Evolutionary conservation across 805 yeast species (phyloP).

Genomic region (Suhomyces prunicola): DNA sequence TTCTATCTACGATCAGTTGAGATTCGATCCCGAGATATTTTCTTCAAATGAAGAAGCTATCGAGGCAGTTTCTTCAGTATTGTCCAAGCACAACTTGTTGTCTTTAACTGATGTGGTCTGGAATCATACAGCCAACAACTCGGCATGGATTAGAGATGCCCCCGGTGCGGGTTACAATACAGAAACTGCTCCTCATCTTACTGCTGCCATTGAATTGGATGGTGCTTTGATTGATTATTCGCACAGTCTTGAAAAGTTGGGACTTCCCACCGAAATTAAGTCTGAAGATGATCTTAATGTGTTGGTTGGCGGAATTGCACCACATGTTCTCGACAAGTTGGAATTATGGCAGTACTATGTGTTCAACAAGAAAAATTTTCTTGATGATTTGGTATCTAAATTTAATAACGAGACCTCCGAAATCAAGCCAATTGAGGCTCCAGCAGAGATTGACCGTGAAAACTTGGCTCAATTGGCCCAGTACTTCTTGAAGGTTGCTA

Average conservation of each 20-base stretch:
- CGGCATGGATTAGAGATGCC: slow-evolving; percentile 77
- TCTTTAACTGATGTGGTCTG: slow-evolving; percentile 89
- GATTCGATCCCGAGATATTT: slow-evolving; percentile 68
- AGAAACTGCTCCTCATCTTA: slow-evolving; percentile 85
- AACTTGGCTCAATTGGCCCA: slow-evolving; percentile 45
- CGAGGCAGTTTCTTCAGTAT: slow-evolving; percentile 47
- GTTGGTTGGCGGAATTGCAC: slow-evolving; percentile 65
- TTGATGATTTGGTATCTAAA: slow-evolving; percentile 34
- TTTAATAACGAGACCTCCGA: slow-evolving; percentile 27
- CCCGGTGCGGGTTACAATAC: slow-evolving; percentile 90
- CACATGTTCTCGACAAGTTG: slow-evolving; percentile 62
- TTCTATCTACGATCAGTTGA: slow-evolving; percentile 81
- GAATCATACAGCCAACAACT: slow-evolving; percentile 92
- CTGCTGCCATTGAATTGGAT: slow-evolving; percentile 83
- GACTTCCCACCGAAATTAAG: slow-evolving; percentile 57
- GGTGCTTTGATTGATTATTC: slow-evolving; percentile 65
- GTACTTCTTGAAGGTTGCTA: slow-evolving; percentile 45
- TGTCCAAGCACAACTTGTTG: slow-evolving; percentile 56
- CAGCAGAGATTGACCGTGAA: slow-evolving; percentile 29
- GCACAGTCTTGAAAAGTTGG: slow-evolving; percentile 48
- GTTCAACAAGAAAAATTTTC: slow-evolving; percentile 48
- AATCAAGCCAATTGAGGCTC: slow-evolving; percentile 12
- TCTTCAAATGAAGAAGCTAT: slow-evolving; percentile 51
- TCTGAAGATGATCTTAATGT: slow-evolving; percentile 52
- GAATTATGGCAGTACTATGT: slow-evolving; percentile 89